Evolutionary conservation across 176 grass and related monocot genomes (phyloP), one percentile per base, ranked within the genome.

Genomic region (Zizania latifolia): DNA sequence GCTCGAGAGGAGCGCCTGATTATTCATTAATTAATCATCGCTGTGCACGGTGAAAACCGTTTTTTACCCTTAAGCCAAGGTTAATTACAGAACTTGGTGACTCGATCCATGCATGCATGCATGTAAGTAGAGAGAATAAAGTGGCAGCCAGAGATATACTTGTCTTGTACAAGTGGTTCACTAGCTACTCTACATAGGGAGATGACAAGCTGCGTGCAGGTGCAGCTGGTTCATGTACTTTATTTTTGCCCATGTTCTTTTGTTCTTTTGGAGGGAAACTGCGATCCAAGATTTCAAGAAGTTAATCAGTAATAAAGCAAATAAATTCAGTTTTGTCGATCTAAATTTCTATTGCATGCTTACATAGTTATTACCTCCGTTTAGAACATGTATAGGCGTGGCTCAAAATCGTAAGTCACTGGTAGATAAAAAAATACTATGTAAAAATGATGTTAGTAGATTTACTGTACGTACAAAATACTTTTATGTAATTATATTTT

Each of bases 1-100:
- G 91, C 63, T 98, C 23, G 70, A 93, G 72, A 81, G 91, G 60
- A 61, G 81, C 67, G 29, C 77, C 24, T 88, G 69, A 76, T 82
- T 40, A 12, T 5, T 22, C 13, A 8, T 6, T 26, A 0, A 19
- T 33, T 8, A 3, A 21, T 27, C 41, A 16, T 29, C 19, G 66
- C 4, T 23, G 33, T 78, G 82, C 74, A 45, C 72, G 75, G 58
- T 2, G 34, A 57, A 48, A 34, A 10, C 8, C 4, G 3, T 10
- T 24, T 13, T 71, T 26, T 22, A 7, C 21, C 16, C 19, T 29
- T n/a, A n/a, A 15, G 29, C 66, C 55, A 71, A 15, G 30, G 38
- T 71, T 53, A 22, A 53, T 53, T 53, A 53, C 33, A 31, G 65
- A 37, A 61, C 40, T 8, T 48, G 16, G 27, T 24, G 26, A 28